Conservation (phyloP, 331 rosid species). For the Dryas integrifolia region DNA sequence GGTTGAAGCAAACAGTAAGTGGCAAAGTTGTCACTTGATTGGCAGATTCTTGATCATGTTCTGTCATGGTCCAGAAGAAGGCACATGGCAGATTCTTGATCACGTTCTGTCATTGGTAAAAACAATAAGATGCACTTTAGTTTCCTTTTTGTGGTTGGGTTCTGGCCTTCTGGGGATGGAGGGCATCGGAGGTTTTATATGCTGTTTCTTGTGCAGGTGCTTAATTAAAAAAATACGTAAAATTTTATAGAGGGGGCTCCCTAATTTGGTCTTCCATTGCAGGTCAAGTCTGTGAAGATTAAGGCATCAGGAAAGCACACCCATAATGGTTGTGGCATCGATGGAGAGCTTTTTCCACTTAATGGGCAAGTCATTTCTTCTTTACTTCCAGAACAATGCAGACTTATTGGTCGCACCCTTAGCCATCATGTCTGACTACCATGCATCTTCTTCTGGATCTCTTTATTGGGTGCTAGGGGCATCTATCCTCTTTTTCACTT, state of each 20-base stretch:
- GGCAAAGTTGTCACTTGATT: constrained; percentile 18
- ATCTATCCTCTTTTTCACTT: constrained; percentile 27
- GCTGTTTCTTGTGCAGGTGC: background rate
- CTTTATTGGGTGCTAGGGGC: constrained; percentile 43
- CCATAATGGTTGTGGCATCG: constrained; percentile 91
- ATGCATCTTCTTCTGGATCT: constrained; percentile 39
- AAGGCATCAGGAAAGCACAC: constrained; percentile 76
- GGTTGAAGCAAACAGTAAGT: constrained; percentile 8
- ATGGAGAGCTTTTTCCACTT: constrained; percentile 95
- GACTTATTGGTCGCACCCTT: constrained; percentile 79
- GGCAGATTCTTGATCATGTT: background rate
- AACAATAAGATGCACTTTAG: background rate
- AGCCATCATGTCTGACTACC: constrained; percentile 46
- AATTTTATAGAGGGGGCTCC: background rate
- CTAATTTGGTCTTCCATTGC: constrained; percentile 36
- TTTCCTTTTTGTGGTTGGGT: background rate
- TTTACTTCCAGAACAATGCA: constrained; percentile 96
- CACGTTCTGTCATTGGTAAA: background rate
- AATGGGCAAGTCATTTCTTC: constrained; percentile 79
- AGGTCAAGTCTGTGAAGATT: constrained; percentile 91
- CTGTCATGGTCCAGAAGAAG: background rate
- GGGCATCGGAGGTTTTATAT: background rate
- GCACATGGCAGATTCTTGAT: background rate
- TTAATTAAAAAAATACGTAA: background rate
- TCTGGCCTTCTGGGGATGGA: background rate